phyloP scores from a whole-genome alignment of 225 moss, liverwort and hornwort genomes.

The Pseudoscleropodium purum region DNA sequence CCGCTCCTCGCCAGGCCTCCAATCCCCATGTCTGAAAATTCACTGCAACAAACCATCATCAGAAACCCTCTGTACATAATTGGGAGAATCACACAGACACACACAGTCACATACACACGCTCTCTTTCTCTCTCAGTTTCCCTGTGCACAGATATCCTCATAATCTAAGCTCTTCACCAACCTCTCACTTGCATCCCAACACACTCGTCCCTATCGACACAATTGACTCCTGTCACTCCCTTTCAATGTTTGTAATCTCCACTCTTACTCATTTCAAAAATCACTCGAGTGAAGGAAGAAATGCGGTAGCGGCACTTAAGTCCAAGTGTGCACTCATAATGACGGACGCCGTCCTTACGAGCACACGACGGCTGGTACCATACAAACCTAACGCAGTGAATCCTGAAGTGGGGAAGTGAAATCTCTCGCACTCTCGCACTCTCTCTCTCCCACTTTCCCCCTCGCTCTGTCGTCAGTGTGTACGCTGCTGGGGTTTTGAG shows the following conservation, averaged over 20 bases:
- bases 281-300: slow-evolving; percentile 5
- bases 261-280: slow-evolving; percentile 4
- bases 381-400: slow-evolving; percentile 11
- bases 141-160: background rate
- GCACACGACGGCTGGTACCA: slow-evolving; percentile 3
- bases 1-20: background rate
- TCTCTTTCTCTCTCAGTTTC: background rate
- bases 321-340: slow-evolving; percentile 13
- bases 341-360: slow-evolving; percentile 9
- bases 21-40: slow-evolving; percentile 18
- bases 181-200: background rate
- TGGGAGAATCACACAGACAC: background rate
- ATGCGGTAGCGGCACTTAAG: slow-evolving; percentile 12
- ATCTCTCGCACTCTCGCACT: background rate
- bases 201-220: background rate
- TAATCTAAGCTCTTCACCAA: background rate
- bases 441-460: background rate
- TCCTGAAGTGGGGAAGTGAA: background rate
- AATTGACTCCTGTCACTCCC: background rate
- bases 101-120: too few relatives aligned
- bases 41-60: slow-evolving; percentile 8
- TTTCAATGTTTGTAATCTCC: background rate
- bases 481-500: background rate
- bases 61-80: background rate
- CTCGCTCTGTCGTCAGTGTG: background rate